phyloP scores from a whole-genome alignment of 2,329 filamentous ascomycete species.

The Penicillium fuscoglaucum region DNA sequence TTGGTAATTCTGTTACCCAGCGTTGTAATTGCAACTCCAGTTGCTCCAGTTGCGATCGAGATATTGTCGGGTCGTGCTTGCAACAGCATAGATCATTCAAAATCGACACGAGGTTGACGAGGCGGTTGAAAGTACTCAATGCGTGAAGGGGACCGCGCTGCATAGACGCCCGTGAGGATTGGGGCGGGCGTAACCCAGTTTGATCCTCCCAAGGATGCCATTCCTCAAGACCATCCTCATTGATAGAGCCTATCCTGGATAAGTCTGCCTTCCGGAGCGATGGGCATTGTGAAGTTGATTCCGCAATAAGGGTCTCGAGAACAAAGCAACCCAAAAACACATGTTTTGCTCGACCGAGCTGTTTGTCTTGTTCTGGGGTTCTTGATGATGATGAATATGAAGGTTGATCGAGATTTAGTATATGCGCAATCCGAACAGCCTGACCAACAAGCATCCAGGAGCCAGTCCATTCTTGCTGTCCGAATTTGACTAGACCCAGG shows the following conservation, averaged over 20 bases:
- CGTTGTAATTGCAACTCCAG: constrained; percentile 35
- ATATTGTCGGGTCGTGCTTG: constrained; percentile 24
- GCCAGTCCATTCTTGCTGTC: constrained; percentile 54
- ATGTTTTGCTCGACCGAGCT: constrained; percentile 40
- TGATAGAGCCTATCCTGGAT: constrained; percentile 50
- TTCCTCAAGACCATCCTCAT: constrained; percentile 69
- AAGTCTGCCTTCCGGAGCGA: constrained; percentile 54
- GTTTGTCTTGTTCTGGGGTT: constrained; percentile 34
- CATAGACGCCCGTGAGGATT: constrained; percentile 30
- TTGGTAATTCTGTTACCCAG: constrained; percentile 34
- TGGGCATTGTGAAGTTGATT: constrained; percentile 47
- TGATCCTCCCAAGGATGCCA: constrained; percentile 70
- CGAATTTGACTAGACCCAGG: constrained; percentile 64
- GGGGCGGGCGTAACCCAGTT: constrained; percentile 34
- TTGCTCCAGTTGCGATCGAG: constrained; percentile 30
- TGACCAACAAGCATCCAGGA: constrained; percentile 67
- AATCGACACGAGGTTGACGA: constrained; percentile 44
- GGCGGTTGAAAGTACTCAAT: constrained; percentile 55
- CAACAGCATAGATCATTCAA: constrained; percentile 36
- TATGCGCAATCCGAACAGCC: constrained; percentile 55
- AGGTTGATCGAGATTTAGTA: constrained; percentile 33
- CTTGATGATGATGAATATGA: constrained; percentile 53
- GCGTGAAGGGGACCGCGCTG: constrained; percentile 46
- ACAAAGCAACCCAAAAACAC: constrained; percentile 55
- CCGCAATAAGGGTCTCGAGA: constrained; percentile 54